Conservation (phyloP, 176 grass and related monocot genomes). For the Musa acuminata region DNA sequence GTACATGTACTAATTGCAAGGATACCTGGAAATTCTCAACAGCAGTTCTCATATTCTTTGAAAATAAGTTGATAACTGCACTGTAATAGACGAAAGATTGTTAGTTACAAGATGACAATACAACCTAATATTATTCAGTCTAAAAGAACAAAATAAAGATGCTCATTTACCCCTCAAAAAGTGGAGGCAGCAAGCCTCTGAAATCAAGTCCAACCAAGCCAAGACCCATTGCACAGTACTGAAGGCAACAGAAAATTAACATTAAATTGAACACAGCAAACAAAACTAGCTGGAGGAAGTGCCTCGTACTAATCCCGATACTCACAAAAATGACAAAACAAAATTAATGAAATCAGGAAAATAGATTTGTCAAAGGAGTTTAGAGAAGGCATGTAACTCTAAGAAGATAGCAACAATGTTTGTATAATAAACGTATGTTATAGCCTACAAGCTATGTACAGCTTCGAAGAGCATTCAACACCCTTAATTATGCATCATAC, state of each 20-base stretch:
- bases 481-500: too few relatives aligned
- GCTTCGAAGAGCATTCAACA: too few relatives aligned
- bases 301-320: too few relatives aligned
- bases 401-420: too few relatives aligned
- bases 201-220: conserved; percentile 97
- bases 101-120: conserved; percentile 10
- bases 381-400: too few relatives aligned
- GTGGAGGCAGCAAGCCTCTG: conserved; percentile 75
- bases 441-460: too few relatives aligned
- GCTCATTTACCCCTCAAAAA: conserved; percentile 82
- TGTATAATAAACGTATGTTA: too few relatives aligned
- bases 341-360: too few relatives aligned
- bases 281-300: background rate
- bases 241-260: background rate
- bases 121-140: background rate
- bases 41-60: conserved; percentile 76
- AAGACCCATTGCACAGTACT: conserved; percentile 99
- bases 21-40: conserved; percentile 97
- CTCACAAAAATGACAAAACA: too few relatives aligned
- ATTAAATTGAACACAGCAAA: background rate
- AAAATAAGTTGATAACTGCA: conserved; percentile 82
- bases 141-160: background rate
- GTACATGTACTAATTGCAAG: background rate
- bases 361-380: too few relatives aligned
- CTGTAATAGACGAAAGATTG: conserved; percentile 40